Percentiles rank a stretch among this genome's conserved stretches.
phyloP scores from a whole-genome alignment of 371 early-diverging fungal species.

The Dentiscutata heterogama region DNA sequence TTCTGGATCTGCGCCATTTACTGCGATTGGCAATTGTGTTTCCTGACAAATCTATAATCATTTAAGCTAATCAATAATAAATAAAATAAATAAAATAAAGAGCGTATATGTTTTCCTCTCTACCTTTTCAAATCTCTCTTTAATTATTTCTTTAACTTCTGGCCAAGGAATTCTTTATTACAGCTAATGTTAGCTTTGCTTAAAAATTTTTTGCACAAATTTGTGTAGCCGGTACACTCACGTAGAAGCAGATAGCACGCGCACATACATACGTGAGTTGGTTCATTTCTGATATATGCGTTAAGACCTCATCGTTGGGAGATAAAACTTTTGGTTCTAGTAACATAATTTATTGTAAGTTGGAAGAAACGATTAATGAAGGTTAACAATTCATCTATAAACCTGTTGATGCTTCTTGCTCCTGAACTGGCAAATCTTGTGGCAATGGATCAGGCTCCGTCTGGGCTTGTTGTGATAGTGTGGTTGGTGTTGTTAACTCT shows the following conservation, averaged over 20 bases:
- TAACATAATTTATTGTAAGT: background rate
- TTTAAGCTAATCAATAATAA: background rate
- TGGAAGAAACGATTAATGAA: background rate
- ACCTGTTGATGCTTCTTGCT: background rate
- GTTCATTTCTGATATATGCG: background rate
- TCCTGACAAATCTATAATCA: constrained; percentile 1
- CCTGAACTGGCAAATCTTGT: background rate
- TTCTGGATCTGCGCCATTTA: background rate
- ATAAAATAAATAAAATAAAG: background rate
- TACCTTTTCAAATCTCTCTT: constrained; percentile 5
- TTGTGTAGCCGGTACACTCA: background rate
- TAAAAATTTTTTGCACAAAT: background rate
- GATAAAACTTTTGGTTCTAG: background rate
- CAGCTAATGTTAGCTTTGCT: background rate
- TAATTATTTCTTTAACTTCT: background rate
- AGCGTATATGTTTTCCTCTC: background rate
- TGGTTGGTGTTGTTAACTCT: background rate
- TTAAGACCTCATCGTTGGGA: background rate
- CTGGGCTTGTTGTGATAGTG: background rate
- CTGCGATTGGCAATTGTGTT: background rate
- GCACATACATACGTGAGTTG: constrained; percentile 11
- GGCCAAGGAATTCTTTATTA: constrained; percentile 7
- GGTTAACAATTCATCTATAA: background rate
- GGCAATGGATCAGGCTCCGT: background rate
- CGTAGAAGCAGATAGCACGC: background rate